Evolutionary conservation across 129 eudicot species (phyloP).

Genomic region (Pseudognaphalium luteoalbum): DNA sequence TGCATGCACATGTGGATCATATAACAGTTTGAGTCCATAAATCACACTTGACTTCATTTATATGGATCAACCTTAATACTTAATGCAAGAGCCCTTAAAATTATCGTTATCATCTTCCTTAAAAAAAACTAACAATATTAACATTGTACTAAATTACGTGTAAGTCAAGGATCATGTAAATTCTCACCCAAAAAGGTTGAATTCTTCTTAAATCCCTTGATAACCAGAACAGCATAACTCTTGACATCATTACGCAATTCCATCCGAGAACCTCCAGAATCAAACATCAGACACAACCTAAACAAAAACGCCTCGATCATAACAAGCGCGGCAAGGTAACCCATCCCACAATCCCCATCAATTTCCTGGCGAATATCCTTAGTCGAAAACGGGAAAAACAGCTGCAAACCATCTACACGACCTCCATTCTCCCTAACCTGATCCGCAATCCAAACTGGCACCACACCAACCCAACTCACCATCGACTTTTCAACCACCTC

Average conservation of each 20-base stretch:
- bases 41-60: not conserved
- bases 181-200: conserved; percentile 34
- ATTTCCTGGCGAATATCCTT: conserved; percentile 35
- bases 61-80: not conserved
- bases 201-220: conserved; percentile 33
- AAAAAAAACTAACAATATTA: not conserved
- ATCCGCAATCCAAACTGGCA: conserved; percentile 54
- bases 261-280: conserved; percentile 8
- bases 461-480: conserved; percentile 43
- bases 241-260: conserved; percentile 23
- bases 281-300: conserved; percentile 42
- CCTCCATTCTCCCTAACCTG: conserved; percentile 24
- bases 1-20: too few species aligned
- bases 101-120: not conserved
- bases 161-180: not conserved
- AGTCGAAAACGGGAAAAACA: conserved; percentile 50
- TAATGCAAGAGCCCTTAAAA: not conserved
- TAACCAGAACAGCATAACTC: conserved; percentile 31
- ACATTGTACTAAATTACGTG: not conserved
- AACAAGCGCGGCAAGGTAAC: conserved; percentile 52
- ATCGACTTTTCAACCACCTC: conserved; percentile 27
- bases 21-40: not conserved
- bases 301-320: conserved; percentile 50
- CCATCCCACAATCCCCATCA: conserved; percentile 37
- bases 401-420: conserved; percentile 36